These are phyloP conservation scores for Coniochaeta hoffmannii DNA, from an alignment of 2,329 filamentous ascomycete genomes.

Conservation along the genomic window DNA sequence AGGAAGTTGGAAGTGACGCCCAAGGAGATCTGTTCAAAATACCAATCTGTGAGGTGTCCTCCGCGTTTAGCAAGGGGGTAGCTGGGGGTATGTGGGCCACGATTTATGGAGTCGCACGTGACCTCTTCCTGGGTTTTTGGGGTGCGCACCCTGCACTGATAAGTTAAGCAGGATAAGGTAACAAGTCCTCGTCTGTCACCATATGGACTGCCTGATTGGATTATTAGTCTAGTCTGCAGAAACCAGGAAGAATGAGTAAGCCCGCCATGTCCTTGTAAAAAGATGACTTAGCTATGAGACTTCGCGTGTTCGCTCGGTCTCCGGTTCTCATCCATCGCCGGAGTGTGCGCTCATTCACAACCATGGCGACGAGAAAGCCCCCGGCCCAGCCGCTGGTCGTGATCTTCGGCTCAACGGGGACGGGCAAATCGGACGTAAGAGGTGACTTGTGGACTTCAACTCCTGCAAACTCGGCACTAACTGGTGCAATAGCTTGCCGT, in stretches of 20 bases:
- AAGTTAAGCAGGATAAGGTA: no score
- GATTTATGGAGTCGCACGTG: no score
- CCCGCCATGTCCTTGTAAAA: no score
- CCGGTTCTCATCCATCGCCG: background rate
- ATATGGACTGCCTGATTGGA: no score
- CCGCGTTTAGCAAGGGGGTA: no score
- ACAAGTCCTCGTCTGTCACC: no score
- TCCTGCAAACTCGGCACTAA: constrained; percentile 6
- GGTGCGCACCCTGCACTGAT: no score
- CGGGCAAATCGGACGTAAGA: constrained; percentile 30
- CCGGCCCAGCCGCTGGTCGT: constrained; percentile 17
- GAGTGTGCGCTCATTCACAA: background rate
- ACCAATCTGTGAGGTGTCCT: no score
- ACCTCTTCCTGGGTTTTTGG: no score
- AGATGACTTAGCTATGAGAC: background rate
- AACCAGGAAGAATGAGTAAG: background rate
- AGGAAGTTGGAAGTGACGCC: constrained; percentile 76
- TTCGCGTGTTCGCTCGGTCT: background rate
- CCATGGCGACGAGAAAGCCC: constrained; percentile 2
- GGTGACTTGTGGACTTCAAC: background rate
- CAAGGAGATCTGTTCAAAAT: background rate
- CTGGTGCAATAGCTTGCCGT: constrained; percentile 63
- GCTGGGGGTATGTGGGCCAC: no score
- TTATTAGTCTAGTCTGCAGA: no score
- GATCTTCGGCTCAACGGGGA: constrained; percentile 20